These are phyloP conservation scores for Pneumocystis canis DNA, from an alignment of 1,139 yeast species.

Conservation along the genomic window DNA sequence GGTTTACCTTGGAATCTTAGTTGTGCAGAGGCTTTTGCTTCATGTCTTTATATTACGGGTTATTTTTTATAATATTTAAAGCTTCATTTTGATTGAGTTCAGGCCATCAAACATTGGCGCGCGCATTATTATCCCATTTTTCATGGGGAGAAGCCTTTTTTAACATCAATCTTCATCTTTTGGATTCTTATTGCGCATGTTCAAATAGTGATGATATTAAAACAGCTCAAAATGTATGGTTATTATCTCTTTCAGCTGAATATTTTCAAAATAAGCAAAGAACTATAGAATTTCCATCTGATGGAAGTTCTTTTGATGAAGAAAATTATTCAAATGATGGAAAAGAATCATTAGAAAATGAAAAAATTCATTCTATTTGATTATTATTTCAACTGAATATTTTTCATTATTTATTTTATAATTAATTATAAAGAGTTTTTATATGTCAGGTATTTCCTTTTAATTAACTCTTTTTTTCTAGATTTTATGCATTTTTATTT, in stretches of 20 bases:
- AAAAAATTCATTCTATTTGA: neutral
- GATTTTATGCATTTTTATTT: no score
- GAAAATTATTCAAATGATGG: neutral
- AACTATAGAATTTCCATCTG: neutral
- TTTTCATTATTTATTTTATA: no score
- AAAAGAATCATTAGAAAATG: neutral
- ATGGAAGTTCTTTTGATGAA: neutral
- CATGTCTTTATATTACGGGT: constrained; percentile 91
- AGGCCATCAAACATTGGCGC: constrained; percentile 69
- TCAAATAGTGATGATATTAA: constrained; percentile 65
- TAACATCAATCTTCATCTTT: constrained; percentile 63
- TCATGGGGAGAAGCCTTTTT: constrained; percentile 88
- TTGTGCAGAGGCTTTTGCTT: constrained; percentile 95
- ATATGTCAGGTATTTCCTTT: no score
- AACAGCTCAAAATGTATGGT: constrained; percentile 62
- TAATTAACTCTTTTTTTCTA: no score
- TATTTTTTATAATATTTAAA: neutral
- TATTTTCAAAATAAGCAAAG: neutral
- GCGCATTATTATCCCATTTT: constrained; percentile 54
- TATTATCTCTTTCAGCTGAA: neutral
- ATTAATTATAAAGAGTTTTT: no score
- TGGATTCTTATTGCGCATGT: constrained; percentile 62
- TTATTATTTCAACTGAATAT: no score
- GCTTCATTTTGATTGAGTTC: neutral
- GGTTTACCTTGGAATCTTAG: constrained; percentile 93